These are phyloP conservation scores for Capsella bursapastoris DNA, from an alignment of 345 rosid genomes.

Conservation along the genomic window DNA sequence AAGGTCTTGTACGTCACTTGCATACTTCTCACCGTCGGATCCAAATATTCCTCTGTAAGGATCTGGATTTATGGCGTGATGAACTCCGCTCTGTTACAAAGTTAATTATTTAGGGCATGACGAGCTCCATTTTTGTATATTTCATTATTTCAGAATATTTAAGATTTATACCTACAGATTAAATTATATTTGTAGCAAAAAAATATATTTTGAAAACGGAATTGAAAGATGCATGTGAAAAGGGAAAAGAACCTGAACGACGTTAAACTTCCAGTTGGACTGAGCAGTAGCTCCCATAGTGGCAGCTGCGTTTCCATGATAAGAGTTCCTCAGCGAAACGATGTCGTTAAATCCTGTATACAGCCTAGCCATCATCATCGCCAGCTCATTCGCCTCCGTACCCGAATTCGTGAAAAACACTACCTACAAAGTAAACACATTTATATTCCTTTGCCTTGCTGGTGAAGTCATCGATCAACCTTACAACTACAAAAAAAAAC, in stretches of 20 bases:
- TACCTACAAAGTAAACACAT: constrained; percentile 51
- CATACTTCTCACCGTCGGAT: constrained; percentile 81
- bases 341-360: constrained; percentile 84
- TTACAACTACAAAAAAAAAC: too few relatives aligned
- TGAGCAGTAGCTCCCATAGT: constrained; percentile 95
- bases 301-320: constrained; percentile 87
- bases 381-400: constrained; percentile 93
- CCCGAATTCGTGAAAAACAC: constrained; percentile 93
- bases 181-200: too few relatives aligned
- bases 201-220: too few relatives aligned
- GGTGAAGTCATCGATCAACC: constrained; percentile 11
- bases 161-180: too few relatives aligned
- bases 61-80: constrained; percentile 93
- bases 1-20: constrained; percentile 77
- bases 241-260: constrained; percentile 65
- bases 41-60: constrained; percentile 92
- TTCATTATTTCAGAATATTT: too few relatives aligned
- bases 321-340: constrained; percentile 80
- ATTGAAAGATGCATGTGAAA: neutral
- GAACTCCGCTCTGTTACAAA: constrained; percentile 77
- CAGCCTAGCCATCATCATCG: constrained; percentile 88
- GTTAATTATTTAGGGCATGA: neutral
- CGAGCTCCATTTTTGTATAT: neutral
- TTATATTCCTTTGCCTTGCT: constrained; percentile 2
- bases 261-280: constrained; percentile 77